Conservation (phyloP, 2,329 filamentous ascomycete genomes). For the Penicillium thymicola region DNA sequence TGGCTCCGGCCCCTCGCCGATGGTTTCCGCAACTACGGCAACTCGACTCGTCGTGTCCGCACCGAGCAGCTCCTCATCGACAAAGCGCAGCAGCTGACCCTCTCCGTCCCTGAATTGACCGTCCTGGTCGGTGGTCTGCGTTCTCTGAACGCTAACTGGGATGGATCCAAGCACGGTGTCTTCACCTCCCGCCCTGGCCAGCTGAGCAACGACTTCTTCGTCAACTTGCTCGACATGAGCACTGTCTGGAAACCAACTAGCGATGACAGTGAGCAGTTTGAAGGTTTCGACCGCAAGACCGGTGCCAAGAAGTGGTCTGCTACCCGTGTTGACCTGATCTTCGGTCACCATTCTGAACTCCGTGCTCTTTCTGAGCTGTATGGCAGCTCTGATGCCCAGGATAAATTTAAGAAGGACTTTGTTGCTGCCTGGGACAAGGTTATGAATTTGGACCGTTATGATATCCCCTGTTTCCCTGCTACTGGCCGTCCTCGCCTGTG, state of each 20-base stretch:
- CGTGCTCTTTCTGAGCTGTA: constrained; percentile 70
- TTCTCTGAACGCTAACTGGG: constrained; percentile 66
- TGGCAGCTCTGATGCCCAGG: constrained; percentile 55
- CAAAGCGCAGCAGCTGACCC: constrained; percentile 66
- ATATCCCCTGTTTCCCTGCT: constrained; percentile 39
- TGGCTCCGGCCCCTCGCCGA: constrained; percentile 69
- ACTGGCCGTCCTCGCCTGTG: constrained; percentile 20
- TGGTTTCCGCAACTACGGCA: constrained; percentile 76
- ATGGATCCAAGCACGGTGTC: constrained; percentile 65
- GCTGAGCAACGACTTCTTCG: constrained; percentile 77
- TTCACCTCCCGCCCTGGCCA: constrained; percentile 65
- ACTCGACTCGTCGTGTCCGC: constrained; percentile 57
- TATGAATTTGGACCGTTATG: constrained; percentile 69
- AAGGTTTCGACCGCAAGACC: constrained; percentile 63
- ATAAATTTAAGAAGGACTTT: constrained; percentile 70
- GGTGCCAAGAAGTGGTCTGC: constrained; percentile 66
- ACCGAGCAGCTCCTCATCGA: constrained; percentile 71
- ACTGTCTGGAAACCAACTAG: constrained; percentile 61
- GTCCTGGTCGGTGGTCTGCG: constrained; percentile 71
- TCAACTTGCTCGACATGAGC: constrained; percentile 68
- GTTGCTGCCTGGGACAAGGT: constrained; percentile 70
- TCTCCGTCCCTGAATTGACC: constrained; percentile 68
- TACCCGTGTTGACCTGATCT: constrained; percentile 66
- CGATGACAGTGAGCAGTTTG: constrained; percentile 55
- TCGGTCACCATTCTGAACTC: constrained; percentile 71